Conservation (phyloP, 495 filamentous ascomycete species). For the Aspergillus sparsus region DNA sequence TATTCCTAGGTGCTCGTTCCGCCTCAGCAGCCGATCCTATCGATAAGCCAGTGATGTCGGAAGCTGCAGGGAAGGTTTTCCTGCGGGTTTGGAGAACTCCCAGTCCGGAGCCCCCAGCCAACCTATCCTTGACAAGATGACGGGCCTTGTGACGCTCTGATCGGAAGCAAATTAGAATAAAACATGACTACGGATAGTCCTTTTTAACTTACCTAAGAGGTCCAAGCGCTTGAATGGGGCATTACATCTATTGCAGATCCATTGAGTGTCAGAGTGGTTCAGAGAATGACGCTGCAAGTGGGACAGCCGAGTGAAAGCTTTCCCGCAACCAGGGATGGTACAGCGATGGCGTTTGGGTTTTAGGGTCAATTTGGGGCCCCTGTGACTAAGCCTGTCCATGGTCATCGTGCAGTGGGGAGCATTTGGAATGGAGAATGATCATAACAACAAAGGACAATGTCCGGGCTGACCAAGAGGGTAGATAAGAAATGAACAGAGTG, state of each 20-base stretch:
- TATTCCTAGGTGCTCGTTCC: not conserved
- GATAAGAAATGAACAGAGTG: too few species aligned
- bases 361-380: not conserved
- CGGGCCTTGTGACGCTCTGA: not conserved
- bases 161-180: not conserved
- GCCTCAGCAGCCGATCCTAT: not conserved
- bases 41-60: not conserved
- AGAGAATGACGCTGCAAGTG: not conserved
- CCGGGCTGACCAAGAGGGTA: too few species aligned
- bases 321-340: not conserved
- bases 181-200: not conserved
- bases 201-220: not conserved
- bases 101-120: not conserved
- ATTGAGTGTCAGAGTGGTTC: not conserved
- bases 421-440: not conserved
- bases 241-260: not conserved
- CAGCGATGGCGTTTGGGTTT: constrained; percentile 3
- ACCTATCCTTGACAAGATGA: not conserved
- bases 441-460: not conserved
- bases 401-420: not conserved
- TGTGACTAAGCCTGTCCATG: not conserved
- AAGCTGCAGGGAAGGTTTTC: not conserved
- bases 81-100: not conserved
- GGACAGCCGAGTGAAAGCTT: not conserved
- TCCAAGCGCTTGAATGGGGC: constrained; percentile 1